These are phyloP conservation scores for Angomonas ambiguus DNA, from an alignment of 208 protist genomes.

Conservation along the genomic window DNA sequence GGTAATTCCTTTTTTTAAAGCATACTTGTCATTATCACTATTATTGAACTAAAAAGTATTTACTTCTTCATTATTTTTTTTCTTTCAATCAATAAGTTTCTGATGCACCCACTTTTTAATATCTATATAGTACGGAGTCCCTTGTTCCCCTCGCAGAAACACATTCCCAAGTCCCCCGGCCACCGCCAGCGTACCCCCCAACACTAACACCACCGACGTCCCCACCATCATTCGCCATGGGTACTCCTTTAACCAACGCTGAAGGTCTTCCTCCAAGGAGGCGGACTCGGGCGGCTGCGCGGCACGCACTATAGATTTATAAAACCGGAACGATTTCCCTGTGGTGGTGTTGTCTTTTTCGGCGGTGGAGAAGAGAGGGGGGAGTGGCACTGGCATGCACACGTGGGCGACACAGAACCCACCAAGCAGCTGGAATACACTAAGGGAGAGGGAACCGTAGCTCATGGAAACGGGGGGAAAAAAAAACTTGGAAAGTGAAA, in stretches of 20 bases:
- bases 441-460: constrained; percentile 1
- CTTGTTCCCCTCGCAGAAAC: constrained; percentile 28
- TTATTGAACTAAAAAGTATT: too few species aligned
- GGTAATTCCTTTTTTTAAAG: too few species aligned
- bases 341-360: too few species aligned
- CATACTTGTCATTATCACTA: too few species aligned
- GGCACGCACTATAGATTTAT: background rate
- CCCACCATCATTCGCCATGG: constrained; percentile 8
- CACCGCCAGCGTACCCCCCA: constrained; percentile 41
- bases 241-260: constrained; percentile 13
- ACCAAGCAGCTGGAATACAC: constrained; percentile 27
- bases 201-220: constrained; percentile 25
- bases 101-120: constrained; percentile 38
- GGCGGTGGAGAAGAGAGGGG: background rate
- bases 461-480: background rate
- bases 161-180: constrained; percentile 27
- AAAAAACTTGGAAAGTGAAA: background rate
- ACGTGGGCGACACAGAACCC: constrained; percentile 25
- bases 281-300: background rate
- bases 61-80: background rate
- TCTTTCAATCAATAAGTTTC: background rate
- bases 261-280: constrained; percentile 8
- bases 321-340: background rate
- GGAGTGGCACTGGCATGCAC: background rate
- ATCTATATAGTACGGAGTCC: constrained; percentile 27